A percentile compares a stretch with the other conserved stretches of the same genome.
Evolutionary conservation across 2,329 filamentous ascomycete genomes (phyloP).

Genomic region (Sporothrix humicola): DNA sequence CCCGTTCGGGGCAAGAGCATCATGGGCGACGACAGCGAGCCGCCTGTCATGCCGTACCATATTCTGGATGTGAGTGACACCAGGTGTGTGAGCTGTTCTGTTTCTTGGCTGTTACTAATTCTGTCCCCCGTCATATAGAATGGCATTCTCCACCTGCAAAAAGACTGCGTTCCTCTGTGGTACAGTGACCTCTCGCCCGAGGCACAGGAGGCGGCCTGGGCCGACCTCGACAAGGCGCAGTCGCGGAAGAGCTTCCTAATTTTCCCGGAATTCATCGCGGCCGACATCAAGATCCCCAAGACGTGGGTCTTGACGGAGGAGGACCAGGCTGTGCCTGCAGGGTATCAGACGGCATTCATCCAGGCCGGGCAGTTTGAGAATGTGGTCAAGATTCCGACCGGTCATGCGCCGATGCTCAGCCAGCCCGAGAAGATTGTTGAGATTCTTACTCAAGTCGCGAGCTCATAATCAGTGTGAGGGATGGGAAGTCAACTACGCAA

Average conservation of each 20-base stretch:
- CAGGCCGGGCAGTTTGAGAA: slow-evolving; percentile 10
- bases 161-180: not conserved
- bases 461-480: not conserved
- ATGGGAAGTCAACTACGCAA: too few relatives aligned
- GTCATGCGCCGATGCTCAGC: slow-evolving; percentile 29
- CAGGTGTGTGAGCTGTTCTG: not conserved
- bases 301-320: slow-evolving; percentile 14
- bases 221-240: not conserved
- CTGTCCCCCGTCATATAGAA: not conserved
- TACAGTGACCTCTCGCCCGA: slow-evolving; percentile 1
- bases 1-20: slow-evolving; percentile 1
- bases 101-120: not conserved
- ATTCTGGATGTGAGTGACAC: not conserved
- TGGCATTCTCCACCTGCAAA: slow-evolving; percentile 15
- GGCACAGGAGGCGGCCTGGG: slow-evolving; percentile 9
- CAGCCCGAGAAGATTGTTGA: slow-evolving; percentile 10
- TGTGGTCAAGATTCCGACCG: not conserved
- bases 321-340: not conserved
- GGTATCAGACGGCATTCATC: slow-evolving; percentile 18
- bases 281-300: slow-evolving; percentile 18
- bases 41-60: slow-evolving; percentile 8
- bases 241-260: not conserved
- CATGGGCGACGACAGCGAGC: slow-evolving; percentile 17
- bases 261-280: not conserved
- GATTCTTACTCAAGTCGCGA: not conserved